phyloP scores from a whole-genome alignment of 2,329 filamentous ascomycete genomes.

The Paraphoma sp. region DNA sequence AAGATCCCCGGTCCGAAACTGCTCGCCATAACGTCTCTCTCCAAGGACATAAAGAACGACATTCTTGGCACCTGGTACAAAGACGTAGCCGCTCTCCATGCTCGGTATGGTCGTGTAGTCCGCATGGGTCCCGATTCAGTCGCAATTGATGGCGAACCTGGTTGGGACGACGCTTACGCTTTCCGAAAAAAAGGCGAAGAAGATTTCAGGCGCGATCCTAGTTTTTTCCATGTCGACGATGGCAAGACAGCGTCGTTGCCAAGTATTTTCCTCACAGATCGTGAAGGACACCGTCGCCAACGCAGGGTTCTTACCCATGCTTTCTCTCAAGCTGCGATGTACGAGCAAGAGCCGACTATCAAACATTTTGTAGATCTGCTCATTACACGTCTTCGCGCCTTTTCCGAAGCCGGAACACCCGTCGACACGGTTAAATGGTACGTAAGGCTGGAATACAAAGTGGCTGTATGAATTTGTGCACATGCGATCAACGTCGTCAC shows the following conservation, averaged over 20 bases:
- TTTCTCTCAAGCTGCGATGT: constrained; percentile 51
- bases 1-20: constrained; percentile 48
- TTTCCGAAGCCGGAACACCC: background rate
- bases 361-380: background rate
- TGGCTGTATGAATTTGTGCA: too few species aligned
- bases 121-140: constrained; percentile 44
- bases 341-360: constrained; percentile 48
- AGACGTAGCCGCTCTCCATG: constrained; percentile 25
- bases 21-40: constrained; percentile 32
- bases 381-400: background rate
- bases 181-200: background rate
- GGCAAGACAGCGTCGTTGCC: background rate
- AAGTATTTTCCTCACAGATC: constrained; percentile 1
- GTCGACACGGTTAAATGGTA: too few species aligned
- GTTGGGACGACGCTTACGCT: constrained; percentile 7
- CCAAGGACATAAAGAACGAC: constrained; percentile 20
- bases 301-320: constrained; percentile 45
- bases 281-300: background rate
- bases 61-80: constrained; percentile 14
- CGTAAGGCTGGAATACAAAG: too few species aligned
- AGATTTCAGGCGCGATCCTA: constrained; percentile 2
- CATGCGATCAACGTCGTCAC: too few species aligned
- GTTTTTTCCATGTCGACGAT: background rate
- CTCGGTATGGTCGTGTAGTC: constrained; percentile 42
- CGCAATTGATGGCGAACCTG: constrained; percentile 32